These are phyloP conservation scores for Murraya paniculata DNA, from an alignment of 345 rosid species.

Conservation along the genomic window DNA sequence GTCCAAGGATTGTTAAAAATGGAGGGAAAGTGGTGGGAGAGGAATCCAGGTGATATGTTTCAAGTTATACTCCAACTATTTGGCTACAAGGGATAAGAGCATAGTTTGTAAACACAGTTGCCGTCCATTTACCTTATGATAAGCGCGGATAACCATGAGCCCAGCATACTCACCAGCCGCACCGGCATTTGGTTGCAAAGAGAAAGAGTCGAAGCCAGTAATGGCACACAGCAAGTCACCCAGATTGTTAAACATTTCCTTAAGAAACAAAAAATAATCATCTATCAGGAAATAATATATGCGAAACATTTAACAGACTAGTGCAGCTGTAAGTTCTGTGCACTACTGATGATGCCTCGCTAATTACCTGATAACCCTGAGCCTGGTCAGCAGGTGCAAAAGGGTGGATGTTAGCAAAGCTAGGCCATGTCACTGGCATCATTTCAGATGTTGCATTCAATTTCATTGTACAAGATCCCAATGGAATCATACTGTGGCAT, in stretches of 20 bases:
- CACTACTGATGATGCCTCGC: not conserved
- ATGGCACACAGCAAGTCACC: slow-evolving; percentile 81
- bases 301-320: not conserved
- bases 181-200: slow-evolving; percentile 99
- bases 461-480: slow-evolving; percentile 99
- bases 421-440: slow-evolving; percentile 97
- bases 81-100: not conserved
- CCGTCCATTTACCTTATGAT: slow-evolving; percentile 63
- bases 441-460: slow-evolving; percentile 95
- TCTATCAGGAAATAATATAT: slow-evolving; percentile 21
- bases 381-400: slow-evolving; percentile 85
- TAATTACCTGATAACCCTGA: slow-evolving; percentile 77
- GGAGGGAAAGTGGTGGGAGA: not conserved
- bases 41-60: not conserved
- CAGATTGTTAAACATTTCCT: slow-evolving; percentile 95
- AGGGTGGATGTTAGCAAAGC: slow-evolving; percentile 86
- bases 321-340: slow-evolving; percentile 1
- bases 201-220: slow-evolving; percentile 98
- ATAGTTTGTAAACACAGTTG: not conserved
- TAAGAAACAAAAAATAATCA: slow-evolving; percentile 18
- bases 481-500: slow-evolving; percentile 99
- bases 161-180: slow-evolving; percentile 99
- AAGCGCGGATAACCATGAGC: slow-evolving; percentile 98
- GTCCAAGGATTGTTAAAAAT: not conserved
- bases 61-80: not conserved